phyloP scores from a whole-genome alignment of 371 early-diverging fungal species.

The Syncephalastrum racemosum region DNA sequence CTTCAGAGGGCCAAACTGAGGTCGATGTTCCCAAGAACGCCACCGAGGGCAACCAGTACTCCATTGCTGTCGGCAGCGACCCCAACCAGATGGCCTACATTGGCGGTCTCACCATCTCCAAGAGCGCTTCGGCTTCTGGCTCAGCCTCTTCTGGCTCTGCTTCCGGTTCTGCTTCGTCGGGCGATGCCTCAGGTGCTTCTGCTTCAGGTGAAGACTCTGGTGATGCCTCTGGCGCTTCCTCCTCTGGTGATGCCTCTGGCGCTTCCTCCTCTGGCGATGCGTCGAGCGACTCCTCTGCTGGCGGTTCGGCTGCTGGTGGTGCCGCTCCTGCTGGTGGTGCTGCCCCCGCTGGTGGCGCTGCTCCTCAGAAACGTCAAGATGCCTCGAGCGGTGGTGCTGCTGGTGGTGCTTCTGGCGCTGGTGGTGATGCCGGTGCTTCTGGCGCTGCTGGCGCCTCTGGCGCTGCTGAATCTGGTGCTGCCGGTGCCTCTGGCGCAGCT shows the following conservation, averaged over 20 bases:
- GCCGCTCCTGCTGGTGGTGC: slow-evolving; percentile 21
- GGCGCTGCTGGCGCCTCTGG: not conserved
- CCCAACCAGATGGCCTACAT: slow-evolving; percentile 40
- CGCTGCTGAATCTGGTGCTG: slow-evolving; percentile 1
- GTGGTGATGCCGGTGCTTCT: not conserved
- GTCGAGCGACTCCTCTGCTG: slow-evolving; percentile 14
- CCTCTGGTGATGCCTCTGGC: slow-evolving; percentile 9
- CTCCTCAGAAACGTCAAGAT: slow-evolving; percentile 2
- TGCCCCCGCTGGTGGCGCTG: slow-evolving; percentile 6
- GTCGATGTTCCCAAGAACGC: slow-evolving; percentile 40
- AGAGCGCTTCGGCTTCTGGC: slow-evolving; percentile 12
- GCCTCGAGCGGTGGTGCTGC: not conserved
- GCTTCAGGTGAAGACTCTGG: slow-evolving; percentile 9
- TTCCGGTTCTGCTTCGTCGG: slow-evolving; percentile 9
- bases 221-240: slow-evolving; percentile 10
- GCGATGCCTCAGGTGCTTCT: slow-evolving; percentile 4
- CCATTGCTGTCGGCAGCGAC: slow-evolving; percentile 36
- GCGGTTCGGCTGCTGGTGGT: slow-evolving; percentile 18
- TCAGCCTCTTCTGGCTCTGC: slow-evolving; percentile 9
- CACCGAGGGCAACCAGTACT: slow-evolving; percentile 38
- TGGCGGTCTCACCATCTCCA: slow-evolving; percentile 28
- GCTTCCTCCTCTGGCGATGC: slow-evolving; percentile 8
- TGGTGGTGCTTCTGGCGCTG: not conserved
- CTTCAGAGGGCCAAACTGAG: slow-evolving; percentile 29
- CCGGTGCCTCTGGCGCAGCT: not conserved